Evolutionary conservation across 805 yeast genomes (phyloP), one percentile per base, ranked within the genome.

Genomic region (Suhomyces kilbournensis): DNA sequence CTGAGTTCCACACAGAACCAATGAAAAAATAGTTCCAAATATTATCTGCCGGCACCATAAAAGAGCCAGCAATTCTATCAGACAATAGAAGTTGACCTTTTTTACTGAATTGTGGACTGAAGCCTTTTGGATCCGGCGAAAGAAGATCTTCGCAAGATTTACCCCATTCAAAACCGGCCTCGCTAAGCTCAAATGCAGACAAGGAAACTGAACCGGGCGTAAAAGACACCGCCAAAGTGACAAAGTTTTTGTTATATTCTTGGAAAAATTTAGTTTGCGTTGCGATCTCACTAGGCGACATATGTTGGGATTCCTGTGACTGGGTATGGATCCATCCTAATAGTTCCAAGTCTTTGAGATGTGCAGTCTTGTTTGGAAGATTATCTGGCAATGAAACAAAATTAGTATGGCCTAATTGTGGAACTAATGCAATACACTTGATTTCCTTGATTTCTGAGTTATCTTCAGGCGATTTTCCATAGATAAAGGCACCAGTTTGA

Each of bases 311-410:
- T 38, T 88, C 96, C 17, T 80, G 81, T 1, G 86, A 77, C 65
- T 86, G 90, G 0, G 97, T 89, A 65, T 93, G 97, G n/a, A 94
- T 80, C 96, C 97, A 89, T 0, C 99, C 99, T 15, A 94, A 68
- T 4, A 94, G 80, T 61, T 90, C 92, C 34, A 90, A 66, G 1
- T 81, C 87, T 35, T 60, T 53, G 46, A 71, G 58, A 1, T 56
- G 67, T 25, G 61, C 63, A 9, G 80, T 60, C 7, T 70, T 60
- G 4, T 70, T 68, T 1, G 86, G 83, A 3, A 78, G 57, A 25
- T 61, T 53, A 0, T 62, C 59, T 4, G 93, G 84, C 51, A 90
- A 76, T 58, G 87, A 84, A 12, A 91, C 83, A 3, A 81, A 71
- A 54, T 81, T 83, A 26, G 79, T 72, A 54, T 80, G 84, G 1